Conservation (phyloP, 2,329 filamentous ascomycete species). For the Fusarium euwallaceae region DNA sequence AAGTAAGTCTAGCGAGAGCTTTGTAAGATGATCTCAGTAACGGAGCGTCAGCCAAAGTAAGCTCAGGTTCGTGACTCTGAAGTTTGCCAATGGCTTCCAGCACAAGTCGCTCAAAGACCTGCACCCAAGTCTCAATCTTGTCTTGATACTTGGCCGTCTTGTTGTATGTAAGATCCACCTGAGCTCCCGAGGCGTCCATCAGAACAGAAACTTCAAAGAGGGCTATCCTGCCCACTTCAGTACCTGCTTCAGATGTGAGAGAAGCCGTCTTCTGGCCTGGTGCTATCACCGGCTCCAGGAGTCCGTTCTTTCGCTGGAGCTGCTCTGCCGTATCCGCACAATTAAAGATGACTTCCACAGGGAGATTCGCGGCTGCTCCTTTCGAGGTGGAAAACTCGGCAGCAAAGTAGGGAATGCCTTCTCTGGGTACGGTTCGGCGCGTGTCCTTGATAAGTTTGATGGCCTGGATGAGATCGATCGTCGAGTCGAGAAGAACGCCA, state of each 20-base stretch:
- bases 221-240: constrained; percentile 61
- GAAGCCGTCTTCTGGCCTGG: constrained; percentile 56
- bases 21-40: constrained; percentile 62
- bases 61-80: constrained; percentile 57
- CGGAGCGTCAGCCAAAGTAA: constrained; percentile 65
- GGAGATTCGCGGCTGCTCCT: constrained; percentile 55
- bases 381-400: constrained; percentile 56
- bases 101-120: constrained; percentile 60
- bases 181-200: constrained; percentile 58
- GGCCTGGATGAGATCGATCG: constrained; percentile 64
- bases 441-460: constrained; percentile 67
- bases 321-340: constrained; percentile 65
- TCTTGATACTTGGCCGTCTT: constrained; percentile 56
- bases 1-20: constrained; percentile 59
- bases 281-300: constrained; percentile 62
- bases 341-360: constrained; percentile 71
- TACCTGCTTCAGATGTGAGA: constrained; percentile 59
- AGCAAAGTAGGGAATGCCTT: constrained; percentile 64
- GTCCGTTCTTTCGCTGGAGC: constrained; percentile 60
- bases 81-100: constrained; percentile 60
- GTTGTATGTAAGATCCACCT: constrained; percentile 62
- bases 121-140: constrained; percentile 61
- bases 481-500: constrained; percentile 56
- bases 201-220: constrained; percentile 65
- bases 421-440: constrained; percentile 58